Percentiles rank a stretch among this genome's conserved stretches.
These are phyloP conservation scores for Penicillium flavigenum DNA, from an alignment of 495 filamentous ascomycete species.

Conservation along the genomic window DNA sequence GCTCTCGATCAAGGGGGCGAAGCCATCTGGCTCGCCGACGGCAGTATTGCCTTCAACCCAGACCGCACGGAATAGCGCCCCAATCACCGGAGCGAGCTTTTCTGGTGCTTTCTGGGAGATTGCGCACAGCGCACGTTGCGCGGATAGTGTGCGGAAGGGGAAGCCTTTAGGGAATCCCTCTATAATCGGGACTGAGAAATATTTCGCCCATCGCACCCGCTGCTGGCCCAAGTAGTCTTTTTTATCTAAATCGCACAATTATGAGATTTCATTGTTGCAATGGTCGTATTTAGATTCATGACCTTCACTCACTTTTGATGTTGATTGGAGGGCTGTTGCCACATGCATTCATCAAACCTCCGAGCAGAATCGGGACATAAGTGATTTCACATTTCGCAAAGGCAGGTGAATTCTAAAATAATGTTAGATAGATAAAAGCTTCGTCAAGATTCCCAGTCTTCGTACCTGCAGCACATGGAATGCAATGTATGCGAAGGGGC, in stretches of 20 bases:
- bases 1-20: constrained; percentile 45
- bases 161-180: constrained; percentile 54
- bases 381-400: constrained; percentile 60
- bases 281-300: neutral
- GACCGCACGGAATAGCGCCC: constrained; percentile 53
- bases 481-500: constrained; percentile 68
- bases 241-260: constrained; percentile 54
- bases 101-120: constrained; percentile 39
- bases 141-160: constrained; percentile 54
- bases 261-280: neutral
- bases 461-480: constrained; percentile 62
- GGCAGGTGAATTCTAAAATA: constrained; percentile 54
- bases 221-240: constrained; percentile 60
- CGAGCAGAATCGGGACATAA: constrained; percentile 68
- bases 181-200: constrained; percentile 61
- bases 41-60: constrained; percentile 54
- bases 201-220: constrained; percentile 58
- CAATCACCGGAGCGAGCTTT: constrained; percentile 45
- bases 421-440: constrained; percentile 3
- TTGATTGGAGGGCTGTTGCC: constrained; percentile 62
- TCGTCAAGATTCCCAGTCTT: neutral
- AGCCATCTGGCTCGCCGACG: constrained; percentile 50
- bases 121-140: constrained; percentile 51
- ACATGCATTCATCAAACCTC: constrained; percentile 66
- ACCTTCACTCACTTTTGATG: constrained; percentile 59